Percentiles rank a stretch among this genome's conserved stretches.
phyloP scores from a whole-genome alignment of 495 filamentous ascomycete genomes.

The Penicillium atrosanguineum region DNA sequence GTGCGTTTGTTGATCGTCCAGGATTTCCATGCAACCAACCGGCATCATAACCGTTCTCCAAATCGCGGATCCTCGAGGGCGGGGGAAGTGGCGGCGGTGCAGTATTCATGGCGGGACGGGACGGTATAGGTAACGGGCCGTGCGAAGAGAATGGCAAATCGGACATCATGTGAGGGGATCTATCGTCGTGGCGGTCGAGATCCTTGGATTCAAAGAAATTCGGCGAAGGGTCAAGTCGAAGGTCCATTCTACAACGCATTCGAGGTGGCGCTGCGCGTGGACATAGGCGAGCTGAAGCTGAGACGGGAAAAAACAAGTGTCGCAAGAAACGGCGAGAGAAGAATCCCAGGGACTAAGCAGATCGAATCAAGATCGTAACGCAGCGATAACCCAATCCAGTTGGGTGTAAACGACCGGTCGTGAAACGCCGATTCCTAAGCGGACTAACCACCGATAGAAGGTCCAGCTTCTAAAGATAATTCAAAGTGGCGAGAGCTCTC shows the following conservation, averaged over 20 bases:
- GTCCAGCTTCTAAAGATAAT: constrained; percentile 21
- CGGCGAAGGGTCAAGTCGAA: constrained; percentile 52
- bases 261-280: constrained; percentile 4
- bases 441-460: constrained; percentile 20
- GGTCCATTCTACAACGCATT: constrained; percentile 52
- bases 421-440: constrained; percentile 26
- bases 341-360: constrained; percentile 8
- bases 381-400: constrained; percentile 31
- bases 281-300: constrained; percentile 19
- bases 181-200: constrained; percentile 21
- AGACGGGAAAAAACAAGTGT: background rate
- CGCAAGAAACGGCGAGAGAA: background rate
- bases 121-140: constrained; percentile 57
- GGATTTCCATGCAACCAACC: constrained; percentile 60
- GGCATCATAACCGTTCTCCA: constrained; percentile 56
- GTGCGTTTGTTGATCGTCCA: constrained; percentile 25
- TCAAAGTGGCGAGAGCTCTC: constrained; percentile 4
- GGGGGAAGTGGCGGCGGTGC: constrained; percentile 64
- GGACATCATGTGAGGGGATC: constrained; percentile 27
- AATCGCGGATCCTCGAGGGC: constrained; percentile 52
- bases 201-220: constrained; percentile 51
- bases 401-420: constrained; percentile 26
- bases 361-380: constrained; percentile 18
- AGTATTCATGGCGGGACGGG: constrained; percentile 42
- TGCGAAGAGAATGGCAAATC: constrained; percentile 35